A percentile compares a stretch with the other conserved stretches of the same genome.
Conservation (phyloP, 148 eudicot genomes). For the Fagopyrum esculentum region DNA sequence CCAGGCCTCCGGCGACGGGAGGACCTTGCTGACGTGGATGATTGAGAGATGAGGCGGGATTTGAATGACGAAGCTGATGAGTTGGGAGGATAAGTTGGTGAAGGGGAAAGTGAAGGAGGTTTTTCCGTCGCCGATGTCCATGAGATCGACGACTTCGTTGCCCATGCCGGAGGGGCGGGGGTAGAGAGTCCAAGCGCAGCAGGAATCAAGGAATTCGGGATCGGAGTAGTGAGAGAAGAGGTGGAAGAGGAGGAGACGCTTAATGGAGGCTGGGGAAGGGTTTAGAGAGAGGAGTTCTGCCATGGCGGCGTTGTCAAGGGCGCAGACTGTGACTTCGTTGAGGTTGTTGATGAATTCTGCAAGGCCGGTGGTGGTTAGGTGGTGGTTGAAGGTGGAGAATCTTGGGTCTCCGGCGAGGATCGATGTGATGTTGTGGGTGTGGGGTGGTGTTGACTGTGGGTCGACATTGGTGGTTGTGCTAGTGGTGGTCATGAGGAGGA, state of each 20-base stretch:
- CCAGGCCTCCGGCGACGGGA: neutral
- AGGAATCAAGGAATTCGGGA: slow-evolving; percentile 36
- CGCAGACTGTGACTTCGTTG: slow-evolving; percentile 30
- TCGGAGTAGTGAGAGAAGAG: slow-evolving; percentile 54
- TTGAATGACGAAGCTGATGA: neutral
- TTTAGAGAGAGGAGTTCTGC: slow-evolving; percentile 34
- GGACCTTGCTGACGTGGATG: slow-evolving; percentile 2
- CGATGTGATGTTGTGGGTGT: slow-evolving; percentile 36
- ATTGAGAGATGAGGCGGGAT: neutral
- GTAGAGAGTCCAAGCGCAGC: slow-evolving; percentile 21
- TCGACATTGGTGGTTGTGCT: neutral
- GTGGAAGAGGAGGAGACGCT: slow-evolving; percentile 25
- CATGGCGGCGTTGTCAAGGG: slow-evolving; percentile 55
- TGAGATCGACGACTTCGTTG: neutral
- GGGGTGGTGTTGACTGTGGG: neutral
- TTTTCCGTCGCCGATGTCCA: neutral
- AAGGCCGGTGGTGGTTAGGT: slow-evolving; percentile 48
- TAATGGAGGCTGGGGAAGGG: slow-evolving; percentile 21
- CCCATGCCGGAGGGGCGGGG: neutral
- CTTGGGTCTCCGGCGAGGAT: slow-evolving; percentile 37
- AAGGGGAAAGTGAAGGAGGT: neutral
- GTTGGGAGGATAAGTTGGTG: neutral
- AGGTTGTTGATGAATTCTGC: slow-evolving; percentile 45
- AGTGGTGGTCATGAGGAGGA: neutral
- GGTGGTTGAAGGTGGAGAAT: slow-evolving; percentile 54